These are phyloP conservation scores for Gilbertella persicaria DNA, from an alignment of 371 early-diverging fungal species.

Conservation along the genomic window DNA sequence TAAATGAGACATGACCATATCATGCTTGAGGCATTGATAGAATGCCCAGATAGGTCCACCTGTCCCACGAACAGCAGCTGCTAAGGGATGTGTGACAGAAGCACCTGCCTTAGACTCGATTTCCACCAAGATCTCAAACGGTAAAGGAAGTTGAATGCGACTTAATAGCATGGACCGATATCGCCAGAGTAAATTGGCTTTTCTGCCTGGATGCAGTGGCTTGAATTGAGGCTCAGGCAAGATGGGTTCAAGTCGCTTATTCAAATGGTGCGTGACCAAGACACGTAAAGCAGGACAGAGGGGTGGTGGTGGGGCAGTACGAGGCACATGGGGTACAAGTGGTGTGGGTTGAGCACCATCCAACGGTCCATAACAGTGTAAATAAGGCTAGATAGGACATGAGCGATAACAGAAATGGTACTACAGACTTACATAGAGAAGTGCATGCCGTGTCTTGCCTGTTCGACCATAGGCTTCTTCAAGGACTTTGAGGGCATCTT, in stretches of 20 bases:
- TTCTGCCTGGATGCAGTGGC: conserved; percentile 44
- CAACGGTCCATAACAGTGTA: conserved; percentile 21
- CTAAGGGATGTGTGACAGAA: conserved; percentile 7
- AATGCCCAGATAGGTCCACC: conserved; percentile 44
- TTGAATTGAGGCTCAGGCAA: conserved; percentile 42
- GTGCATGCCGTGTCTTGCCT: conserved; percentile 37
- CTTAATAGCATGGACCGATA: conserved; percentile 36
- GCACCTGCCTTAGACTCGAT: conserved; percentile 40
- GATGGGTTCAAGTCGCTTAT: conserved; percentile 30
- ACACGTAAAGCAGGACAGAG: conserved; percentile 31
- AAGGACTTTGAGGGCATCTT: conserved; percentile 34
- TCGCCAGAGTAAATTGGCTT: conserved; percentile 47
- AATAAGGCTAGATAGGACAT: conserved; percentile 26
- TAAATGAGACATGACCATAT: background rate
- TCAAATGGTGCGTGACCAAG: conserved; percentile 19
- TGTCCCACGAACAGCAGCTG: background rate
- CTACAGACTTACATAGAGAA: conserved; percentile 30
- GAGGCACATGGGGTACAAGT: conserved; percentile 38
- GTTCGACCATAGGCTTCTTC: conserved; percentile 41
- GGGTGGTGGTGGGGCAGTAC: conserved; percentile 47
- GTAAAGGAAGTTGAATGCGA: conserved; percentile 30
- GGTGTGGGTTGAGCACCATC: conserved; percentile 27
- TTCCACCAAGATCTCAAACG: conserved; percentile 41
- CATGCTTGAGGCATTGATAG: no score
- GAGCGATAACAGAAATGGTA: background rate